Evolutionary conservation across 2,329 filamentous ascomycete species (phyloP).

Genomic region (Aspergillus clavatus): DNA sequence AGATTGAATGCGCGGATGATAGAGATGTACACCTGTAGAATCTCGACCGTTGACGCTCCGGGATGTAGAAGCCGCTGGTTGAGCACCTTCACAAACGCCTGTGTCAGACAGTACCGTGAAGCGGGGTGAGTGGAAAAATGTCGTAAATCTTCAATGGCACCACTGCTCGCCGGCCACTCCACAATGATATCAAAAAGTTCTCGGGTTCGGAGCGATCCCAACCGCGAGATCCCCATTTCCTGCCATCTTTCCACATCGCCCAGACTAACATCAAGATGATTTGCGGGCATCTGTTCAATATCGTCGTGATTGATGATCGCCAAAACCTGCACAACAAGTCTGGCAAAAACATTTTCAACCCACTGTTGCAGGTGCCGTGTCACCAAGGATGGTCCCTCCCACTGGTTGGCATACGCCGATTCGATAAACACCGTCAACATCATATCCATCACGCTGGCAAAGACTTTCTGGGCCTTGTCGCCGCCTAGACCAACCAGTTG

Average conservation of each 20-base stretch:
- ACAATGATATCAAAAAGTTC: conserved; percentile 60
- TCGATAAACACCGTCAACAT: conserved; percentile 54
- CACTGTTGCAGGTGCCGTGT: conserved; percentile 50
- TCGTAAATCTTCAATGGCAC: conserved; percentile 58
- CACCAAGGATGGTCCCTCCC: conserved; percentile 48
- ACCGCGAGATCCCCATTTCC: conserved; percentile 50
- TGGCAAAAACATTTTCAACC: conserved; percentile 52
- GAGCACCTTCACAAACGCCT: conserved; percentile 50
- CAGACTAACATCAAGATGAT: conserved; percentile 32
- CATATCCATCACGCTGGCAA: conserved; percentile 55
- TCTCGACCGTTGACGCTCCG: conserved; percentile 61
- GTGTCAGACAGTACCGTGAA: conserved; percentile 53
- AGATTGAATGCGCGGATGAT: conserved; percentile 61
- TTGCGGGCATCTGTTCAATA: conserved; percentile 17
- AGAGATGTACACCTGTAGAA: conserved; percentile 63
- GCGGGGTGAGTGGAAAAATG: conserved; percentile 51
- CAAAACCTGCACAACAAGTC: conserved; percentile 48
- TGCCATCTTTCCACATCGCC: conserved; percentile 51
- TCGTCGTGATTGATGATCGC: conserved; percentile 33
- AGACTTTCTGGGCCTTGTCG: conserved; percentile 51
- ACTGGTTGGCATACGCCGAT: conserved; percentile 54
- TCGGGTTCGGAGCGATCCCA: conserved; percentile 53
- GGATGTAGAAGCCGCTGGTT: conserved; percentile 55
- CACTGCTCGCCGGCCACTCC: conserved; percentile 54
- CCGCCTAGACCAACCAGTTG: conserved; percentile 53